These are phyloP conservation scores for Fusarium coffeatum DNA, from an alignment of 2,329 filamentous ascomycete species.

Conservation along the genomic window DNA sequence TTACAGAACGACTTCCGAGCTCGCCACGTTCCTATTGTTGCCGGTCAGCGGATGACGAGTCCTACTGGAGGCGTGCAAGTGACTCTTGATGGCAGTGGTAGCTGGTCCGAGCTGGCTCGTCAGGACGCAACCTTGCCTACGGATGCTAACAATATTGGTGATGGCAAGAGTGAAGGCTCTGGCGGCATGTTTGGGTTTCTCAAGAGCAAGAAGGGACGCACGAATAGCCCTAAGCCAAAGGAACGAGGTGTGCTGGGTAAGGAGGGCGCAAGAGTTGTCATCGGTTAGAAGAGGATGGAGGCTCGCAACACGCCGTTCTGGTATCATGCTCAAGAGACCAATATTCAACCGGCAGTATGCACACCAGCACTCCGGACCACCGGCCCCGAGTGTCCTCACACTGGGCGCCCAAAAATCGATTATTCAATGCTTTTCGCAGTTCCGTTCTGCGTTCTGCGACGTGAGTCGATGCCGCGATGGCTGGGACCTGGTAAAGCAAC, in stretches of 20 bases:
- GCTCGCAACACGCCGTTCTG: constrained; percentile 32
- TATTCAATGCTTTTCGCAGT: constrained; percentile 10
- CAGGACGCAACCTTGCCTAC: constrained; percentile 80
- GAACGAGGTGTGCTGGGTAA: constrained; percentile 95
- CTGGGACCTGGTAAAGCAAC: constrained; percentile 16
- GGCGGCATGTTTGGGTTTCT: constrained; percentile 92
- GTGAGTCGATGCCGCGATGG: constrained; percentile 7
- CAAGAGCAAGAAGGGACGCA: constrained; percentile 87
- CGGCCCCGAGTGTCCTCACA: constrained; percentile 8
- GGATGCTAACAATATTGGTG: constrained; percentile 69
- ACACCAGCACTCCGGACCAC: constrained; percentile 14
- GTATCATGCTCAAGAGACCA: constrained; percentile 26
- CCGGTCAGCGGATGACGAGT: constrained; percentile 76
- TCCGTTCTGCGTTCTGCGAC: constrained; percentile 3
- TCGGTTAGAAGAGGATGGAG: constrained; percentile 63
- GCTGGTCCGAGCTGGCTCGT: constrained; percentile 90
- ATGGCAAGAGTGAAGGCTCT: constrained; percentile 67
- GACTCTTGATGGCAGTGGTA: constrained; percentile 87
- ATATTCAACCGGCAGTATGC: constrained; percentile 22
- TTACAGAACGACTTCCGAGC: constrained; percentile 61
- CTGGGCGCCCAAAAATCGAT: constrained; percentile 12
- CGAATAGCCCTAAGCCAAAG: constrained; percentile 92
- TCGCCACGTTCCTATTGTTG: constrained; percentile 63
- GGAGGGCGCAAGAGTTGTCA: constrained; percentile 87
- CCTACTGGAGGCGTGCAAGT: constrained; percentile 89